A percentile compares a stretch with the other conserved stretches of the same genome.
Evolutionary conservation across 768 basidiomycete species (phyloP).

Genomic region (Auricularia sp.): DNA sequence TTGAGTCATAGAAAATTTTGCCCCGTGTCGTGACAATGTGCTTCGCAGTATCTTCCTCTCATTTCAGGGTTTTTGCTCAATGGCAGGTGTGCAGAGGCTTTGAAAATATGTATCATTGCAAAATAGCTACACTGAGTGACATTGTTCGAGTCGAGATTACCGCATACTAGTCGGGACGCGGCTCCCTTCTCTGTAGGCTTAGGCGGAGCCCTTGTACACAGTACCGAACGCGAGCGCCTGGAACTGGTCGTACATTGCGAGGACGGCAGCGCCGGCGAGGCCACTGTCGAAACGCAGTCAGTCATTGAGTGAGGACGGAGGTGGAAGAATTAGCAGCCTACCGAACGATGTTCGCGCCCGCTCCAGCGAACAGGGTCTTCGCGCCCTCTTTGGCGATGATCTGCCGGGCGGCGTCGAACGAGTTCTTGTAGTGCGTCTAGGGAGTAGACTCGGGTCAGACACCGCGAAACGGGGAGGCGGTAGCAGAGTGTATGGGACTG

Average conservation of each 20-base stretch:
- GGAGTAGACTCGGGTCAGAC: neutral
- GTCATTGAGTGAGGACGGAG: neutral
- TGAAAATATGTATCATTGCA: no score
- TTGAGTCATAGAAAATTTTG: no score
- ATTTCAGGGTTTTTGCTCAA: no score
- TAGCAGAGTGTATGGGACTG: no score
- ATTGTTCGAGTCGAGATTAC: no score
- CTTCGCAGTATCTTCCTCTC: no score
- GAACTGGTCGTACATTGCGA: slow-evolving; percentile 7
- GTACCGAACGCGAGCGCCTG: slow-evolving; percentile 4
- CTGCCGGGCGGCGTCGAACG: slow-evolving; percentile 29
- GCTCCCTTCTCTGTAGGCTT: no score
- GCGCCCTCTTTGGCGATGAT: slow-evolving; percentile 32
- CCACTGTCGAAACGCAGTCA: neutral
- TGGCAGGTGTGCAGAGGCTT: no score
- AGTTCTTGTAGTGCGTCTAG: slow-evolving; percentile 29
- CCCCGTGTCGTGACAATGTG: no score
- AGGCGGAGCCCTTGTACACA: slow-evolving; percentile 1
- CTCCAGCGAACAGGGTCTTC: slow-evolving; percentile 24
- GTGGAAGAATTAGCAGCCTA: neutral
- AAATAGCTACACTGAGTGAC: no score
- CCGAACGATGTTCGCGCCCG: slow-evolving; percentile 18
- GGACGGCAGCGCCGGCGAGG: slow-evolving; percentile 4
- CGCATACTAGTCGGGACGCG: no score
- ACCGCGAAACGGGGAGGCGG: no score